Evolutionary conservation across 768 basidiomycete genomes (phyloP).

Genomic region (Panaeolus cyanescens): DNA sequence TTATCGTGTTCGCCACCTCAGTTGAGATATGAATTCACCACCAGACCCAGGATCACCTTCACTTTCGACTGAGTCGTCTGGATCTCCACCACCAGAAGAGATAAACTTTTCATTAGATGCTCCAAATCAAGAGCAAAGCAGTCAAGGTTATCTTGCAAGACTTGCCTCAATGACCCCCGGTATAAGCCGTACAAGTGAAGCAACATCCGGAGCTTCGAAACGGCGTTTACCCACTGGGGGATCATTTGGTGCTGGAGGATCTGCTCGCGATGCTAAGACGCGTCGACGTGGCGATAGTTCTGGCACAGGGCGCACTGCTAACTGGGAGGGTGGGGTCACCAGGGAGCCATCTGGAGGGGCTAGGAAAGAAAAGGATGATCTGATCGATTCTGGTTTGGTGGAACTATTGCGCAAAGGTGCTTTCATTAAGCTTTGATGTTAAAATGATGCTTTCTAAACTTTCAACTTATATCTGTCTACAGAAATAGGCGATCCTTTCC

Average conservation of each 20-base stretch:
- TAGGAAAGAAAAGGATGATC: not conserved
- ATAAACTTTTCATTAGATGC: not conserved
- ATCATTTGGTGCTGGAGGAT: not conserved
- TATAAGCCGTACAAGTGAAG: not conserved
- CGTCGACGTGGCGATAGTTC: not conserved
- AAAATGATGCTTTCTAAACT: no score
- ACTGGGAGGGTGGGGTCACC: not conserved
- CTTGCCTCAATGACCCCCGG: not conserved
- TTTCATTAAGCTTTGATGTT: not conserved
- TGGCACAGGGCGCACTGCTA: not conserved
- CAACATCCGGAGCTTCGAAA: not conserved
- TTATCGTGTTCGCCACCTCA: not conserved
- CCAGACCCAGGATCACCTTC: not conserved
- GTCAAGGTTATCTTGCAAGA: not conserved
- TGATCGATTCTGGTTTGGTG: not conserved
- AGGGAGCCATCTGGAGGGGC: not conserved
- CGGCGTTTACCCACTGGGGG: not conserved
- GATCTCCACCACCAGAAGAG: not conserved
- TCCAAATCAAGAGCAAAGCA: not conserved
- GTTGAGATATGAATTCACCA: not conserved
- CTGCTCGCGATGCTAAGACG: not conserved
- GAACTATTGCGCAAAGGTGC: not conserved
- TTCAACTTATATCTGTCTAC: not conserved
- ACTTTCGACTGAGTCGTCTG: not conserved
- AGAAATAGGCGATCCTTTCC: not conserved